Percentiles rank a stretch among this genome's conserved stretches.
These are phyloP conservation scores for Clavaria fumosa DNA, from an alignment of 768 basidiomycete genomes.

Conservation along the genomic window DNA sequence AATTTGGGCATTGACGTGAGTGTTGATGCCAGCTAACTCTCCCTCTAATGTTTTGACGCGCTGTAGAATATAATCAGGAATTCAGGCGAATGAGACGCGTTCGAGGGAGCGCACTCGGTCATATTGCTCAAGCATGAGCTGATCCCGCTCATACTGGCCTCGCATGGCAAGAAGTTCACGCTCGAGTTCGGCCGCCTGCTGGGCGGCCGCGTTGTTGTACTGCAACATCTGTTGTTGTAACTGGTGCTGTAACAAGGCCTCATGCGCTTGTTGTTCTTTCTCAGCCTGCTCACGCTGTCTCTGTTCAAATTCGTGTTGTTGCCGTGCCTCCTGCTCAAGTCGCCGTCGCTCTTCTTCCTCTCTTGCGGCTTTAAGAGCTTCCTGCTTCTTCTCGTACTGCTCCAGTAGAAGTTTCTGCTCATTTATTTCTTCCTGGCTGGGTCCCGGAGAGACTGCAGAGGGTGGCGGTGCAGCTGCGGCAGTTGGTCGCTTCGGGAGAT, in stretches of 20 bases:
- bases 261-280: constrained; percentile 75
- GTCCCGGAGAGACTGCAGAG: constrained; percentile 52
- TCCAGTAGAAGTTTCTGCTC: constrained; percentile 93
- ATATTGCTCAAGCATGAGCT: constrained; percentile 94
- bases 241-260: constrained; percentile 76
- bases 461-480: constrained; percentile 56
- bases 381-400: constrained; percentile 91
- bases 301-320: constrained; percentile 80
- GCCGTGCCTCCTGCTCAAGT: constrained; percentile 58
- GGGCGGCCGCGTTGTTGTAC: constrained; percentile 54
- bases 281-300: constrained; percentile 81
- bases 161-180: constrained; percentile 83
- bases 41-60: constrained; percentile 92
- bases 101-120: constrained; percentile 54
- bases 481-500: constrained; percentile 71
- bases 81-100: constrained; percentile 1
- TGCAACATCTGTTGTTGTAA: constrained; percentile 73
- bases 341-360: constrained; percentile 76
- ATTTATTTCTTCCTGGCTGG: constrained; percentile 54
- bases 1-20: constrained; percentile 76
- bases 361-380: constrained; percentile 64
- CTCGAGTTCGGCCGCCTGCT: constrained; percentile 72
- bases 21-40: constrained; percentile 60
- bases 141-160: constrained; percentile 95
- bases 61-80: constrained; percentile 24